Base-by-base conservation (phyloP, 1,284 basidiomycete genomes). In the Neolentinus lepideus region DNA sequence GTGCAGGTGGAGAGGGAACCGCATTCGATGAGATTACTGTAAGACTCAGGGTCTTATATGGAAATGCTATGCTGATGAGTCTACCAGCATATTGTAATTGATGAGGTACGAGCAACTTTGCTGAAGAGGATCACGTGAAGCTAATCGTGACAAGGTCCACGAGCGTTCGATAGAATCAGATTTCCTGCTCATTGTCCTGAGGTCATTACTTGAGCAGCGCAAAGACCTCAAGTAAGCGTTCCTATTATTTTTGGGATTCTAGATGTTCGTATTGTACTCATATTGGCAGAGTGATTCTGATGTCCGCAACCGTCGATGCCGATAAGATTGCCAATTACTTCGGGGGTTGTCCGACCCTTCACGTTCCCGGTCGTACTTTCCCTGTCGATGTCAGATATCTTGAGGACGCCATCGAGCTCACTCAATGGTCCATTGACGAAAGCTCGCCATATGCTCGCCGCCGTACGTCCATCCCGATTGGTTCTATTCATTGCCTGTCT, bases 81-180 rank as follows among this genome's bases (percentile, higher is more conserved):
- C 57, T 25, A 60, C 3, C 55, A 90, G 85, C 90, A 94, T 69
- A 85, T 94, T 63, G 86, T 94, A 60, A 87, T 95, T 57, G 92
- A 94, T 63, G 92, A 94, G 71, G 91, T 93, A 52, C 36, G 69
- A 66, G n/a, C 4, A 21, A 54, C 19, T 33, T 36, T 16, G 36
- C 21, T 3, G 12, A 27, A n/a, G 16, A 31, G 51, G 19, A 25
- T 31, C n/a, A 52, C 33, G n/a, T 10, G 9, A 35, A 36, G 38
- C 52, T 50, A 11, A 47, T 19, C 38, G 21, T 29, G 27, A 25
- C 3, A 53, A 77, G 74, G 80, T 92, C 52, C 93, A 99, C 66
- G 97, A 99, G 72, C 86, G 97, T 12, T 93, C 89, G 2, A 98
- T 99, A 62, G 96, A 99, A 68, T 95, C 93, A 0, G 97, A 99